phyloP scores from a whole-genome alignment of 441 rosid genomes.

The Arabidopsis hybrid region DNA sequence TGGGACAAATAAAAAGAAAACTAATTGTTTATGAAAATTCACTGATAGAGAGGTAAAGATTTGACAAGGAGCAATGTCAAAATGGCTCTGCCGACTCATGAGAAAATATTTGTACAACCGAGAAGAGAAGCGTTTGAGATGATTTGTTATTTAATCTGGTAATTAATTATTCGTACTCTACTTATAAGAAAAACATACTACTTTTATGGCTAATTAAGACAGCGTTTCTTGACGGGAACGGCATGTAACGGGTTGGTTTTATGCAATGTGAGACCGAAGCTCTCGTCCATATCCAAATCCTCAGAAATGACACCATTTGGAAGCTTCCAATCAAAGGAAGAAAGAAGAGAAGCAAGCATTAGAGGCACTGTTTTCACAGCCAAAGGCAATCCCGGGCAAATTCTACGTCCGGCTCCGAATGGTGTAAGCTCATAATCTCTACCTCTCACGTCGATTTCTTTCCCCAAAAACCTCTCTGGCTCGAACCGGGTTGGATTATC shows the following conservation, averaged over 20 bases:
- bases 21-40: not conserved
- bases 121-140: not conserved
- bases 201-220: too few species aligned
- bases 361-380: constrained; percentile 51
- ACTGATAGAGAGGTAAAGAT: constrained; percentile 2
- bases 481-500: constrained; percentile 49
- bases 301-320: constrained; percentile 39
- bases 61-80: not conserved
- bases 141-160: not conserved
- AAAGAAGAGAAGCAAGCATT: constrained; percentile 50
- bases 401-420: constrained; percentile 56
- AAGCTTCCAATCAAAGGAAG: constrained; percentile 54
- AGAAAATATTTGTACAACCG: not conserved
- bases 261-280: constrained; percentile 37
- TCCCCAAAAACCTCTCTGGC: constrained; percentile 60
- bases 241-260: constrained; percentile 44
- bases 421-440: constrained; percentile 49
- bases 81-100: not conserved
- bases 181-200: too few species aligned
- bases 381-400: constrained; percentile 61
- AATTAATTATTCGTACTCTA: not conserved
- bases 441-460: constrained; percentile 50
- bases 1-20: too few species aligned
- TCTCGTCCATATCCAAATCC: constrained; percentile 47
- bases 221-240: constrained; percentile 38